Base-by-base conservation (phyloP, 1,284 basidiomycete species). In the Fomitopsis pinicola region DNA sequence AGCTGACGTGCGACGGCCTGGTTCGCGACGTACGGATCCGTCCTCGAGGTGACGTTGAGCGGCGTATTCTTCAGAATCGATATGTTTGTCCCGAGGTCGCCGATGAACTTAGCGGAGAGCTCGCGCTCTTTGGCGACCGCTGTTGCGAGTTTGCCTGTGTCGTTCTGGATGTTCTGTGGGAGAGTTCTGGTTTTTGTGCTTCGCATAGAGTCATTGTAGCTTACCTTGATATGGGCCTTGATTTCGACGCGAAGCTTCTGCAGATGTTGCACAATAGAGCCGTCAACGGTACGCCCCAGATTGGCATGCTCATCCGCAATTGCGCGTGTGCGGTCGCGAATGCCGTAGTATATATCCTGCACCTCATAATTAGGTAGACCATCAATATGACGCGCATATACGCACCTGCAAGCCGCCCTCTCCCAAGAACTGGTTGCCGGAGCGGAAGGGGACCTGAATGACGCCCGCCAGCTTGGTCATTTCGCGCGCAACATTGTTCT, bases 281-380 rank as follows among this genome's bases (percentile, higher is more conserved):
- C 93, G 70, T 99, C 96, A 71, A 99, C 92, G 3, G 97, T 98
- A 64, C 95, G 89, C 3, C 96, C 96, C 6, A 99, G 85, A 72
- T 97, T 97, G 28, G 96, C 94, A 73, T 98, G 96, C 65, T 97
- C 93, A 78, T 99, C 97, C 9, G 97, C 95, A 67, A 98, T 95
- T 62, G 85, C 79, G 63, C 96, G 91, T 2, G 95, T 96, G 80
- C 96, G 97, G 82, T 98, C 95, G 36, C 94, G 87, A 67, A 99
- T 91, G 64, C 83, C 87, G 77, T 96, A 98, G 77, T 92, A 98
- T 45, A 98, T 87, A 72, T 98, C 97, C 88, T 96, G 72, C 6
- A 8, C 8, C 5, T 36, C 38, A 33, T 40, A 4, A 22, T 35
- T 3, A 14, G 14, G 15, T n/a, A 15, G 2, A n/a, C 10, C 33